Evolutionary conservation across 805 yeast species (phyloP), one percentile per base, ranked within the genome.

Genomic region (Candida piceae): DNA sequence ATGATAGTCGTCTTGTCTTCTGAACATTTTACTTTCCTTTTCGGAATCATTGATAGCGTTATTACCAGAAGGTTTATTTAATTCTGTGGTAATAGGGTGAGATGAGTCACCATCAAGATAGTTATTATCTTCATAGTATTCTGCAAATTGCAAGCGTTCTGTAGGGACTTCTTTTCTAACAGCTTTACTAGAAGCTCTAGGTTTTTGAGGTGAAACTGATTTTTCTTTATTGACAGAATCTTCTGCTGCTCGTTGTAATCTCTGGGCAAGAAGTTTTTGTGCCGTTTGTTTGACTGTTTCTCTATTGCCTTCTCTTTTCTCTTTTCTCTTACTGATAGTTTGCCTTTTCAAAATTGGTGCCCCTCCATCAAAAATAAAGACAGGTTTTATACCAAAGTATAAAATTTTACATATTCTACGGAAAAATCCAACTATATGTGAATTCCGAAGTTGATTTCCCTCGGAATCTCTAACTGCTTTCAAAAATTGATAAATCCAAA

Each of bases 401-500:
- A 93, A 59, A 42, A 93, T 62, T 50, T 93, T 93, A 63, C 97
- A 89, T 12, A 93, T 88, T 37, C 99, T 70, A 44, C 97, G 65
- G 58, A 90, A 90, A 52, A 93, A 93, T 7, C 99, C 99, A n/a
- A 88, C 84, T 15, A 93, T 76, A 57, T 93, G 98, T 0, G 96
- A 81, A 42, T 79, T 84, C 21, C 73, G 70, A 41, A 89, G 58
- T 1, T 85, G 74, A 41, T 82, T 76, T 7, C 97, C 98, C 21
- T 83, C 82, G 27, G 75, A 63, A 56, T 88, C 95, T 48, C 97
- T 72, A 16, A 93, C 94, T 1, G 97, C 97, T 57, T 90, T 93
- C 45, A 93, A 66, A 54, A 93, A 93, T 58, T 93, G 99, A 56
- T 93, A 93, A 37, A 93, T 84, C 99, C 99, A 93, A 45, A 93